phyloP scores from a whole-genome alignment of 2,329 filamentous ascomycete genomes.

The Fonsecaea multimorphosa region DNA sequence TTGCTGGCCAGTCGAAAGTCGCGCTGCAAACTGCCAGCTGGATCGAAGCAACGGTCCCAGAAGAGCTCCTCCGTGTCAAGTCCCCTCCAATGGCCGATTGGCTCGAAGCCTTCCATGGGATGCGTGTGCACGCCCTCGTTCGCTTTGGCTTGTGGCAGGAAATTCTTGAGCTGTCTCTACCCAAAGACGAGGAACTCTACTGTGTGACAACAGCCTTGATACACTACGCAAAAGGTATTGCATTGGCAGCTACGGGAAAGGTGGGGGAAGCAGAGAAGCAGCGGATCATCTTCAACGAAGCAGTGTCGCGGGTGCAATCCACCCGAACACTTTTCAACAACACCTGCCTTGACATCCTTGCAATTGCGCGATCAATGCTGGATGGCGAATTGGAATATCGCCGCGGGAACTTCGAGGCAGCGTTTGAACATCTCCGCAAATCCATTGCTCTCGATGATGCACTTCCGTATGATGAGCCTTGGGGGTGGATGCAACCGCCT shows the following conservation, averaged over 20 bases:
- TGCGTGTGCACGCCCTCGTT: constrained; percentile 72
- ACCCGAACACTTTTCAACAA: constrained; percentile 74
- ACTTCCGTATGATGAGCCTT: constrained; percentile 74
- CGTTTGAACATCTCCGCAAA: constrained; percentile 64
- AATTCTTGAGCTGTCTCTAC: constrained; percentile 63
- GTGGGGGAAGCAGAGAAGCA: constrained; percentile 62
- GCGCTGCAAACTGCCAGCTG: constrained; percentile 66
- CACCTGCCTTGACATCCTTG: constrained; percentile 67
- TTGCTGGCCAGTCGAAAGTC: constrained; percentile 68
- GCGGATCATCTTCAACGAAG: constrained; percentile 58
- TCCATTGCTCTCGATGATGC: constrained; percentile 67
- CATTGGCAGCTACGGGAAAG: constrained; percentile 64
- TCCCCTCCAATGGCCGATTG: constrained; percentile 80
- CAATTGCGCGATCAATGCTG: constrained; percentile 68
- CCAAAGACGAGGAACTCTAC: constrained; percentile 66
- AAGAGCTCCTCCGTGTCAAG: constrained; percentile 66
- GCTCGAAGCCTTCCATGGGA: constrained; percentile 72
- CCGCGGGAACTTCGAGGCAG: constrained; percentile 60
- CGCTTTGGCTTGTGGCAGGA: constrained; percentile 77
- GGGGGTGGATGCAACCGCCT: constrained; percentile 80
- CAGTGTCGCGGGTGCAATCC: constrained; percentile 60
- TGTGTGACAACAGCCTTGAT: constrained; percentile 72
- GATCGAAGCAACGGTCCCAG: constrained; percentile 68
- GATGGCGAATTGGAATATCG: constrained; percentile 77
- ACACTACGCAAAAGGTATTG: constrained; percentile 72